Percentiles rank a stretch among this genome's conserved stretches.
These are phyloP conservation scores for Pseudisothecium myosuroides DNA, from an alignment of 225 moss, liverwort and hornwort genomes.

Conservation along the genomic window DNA sequence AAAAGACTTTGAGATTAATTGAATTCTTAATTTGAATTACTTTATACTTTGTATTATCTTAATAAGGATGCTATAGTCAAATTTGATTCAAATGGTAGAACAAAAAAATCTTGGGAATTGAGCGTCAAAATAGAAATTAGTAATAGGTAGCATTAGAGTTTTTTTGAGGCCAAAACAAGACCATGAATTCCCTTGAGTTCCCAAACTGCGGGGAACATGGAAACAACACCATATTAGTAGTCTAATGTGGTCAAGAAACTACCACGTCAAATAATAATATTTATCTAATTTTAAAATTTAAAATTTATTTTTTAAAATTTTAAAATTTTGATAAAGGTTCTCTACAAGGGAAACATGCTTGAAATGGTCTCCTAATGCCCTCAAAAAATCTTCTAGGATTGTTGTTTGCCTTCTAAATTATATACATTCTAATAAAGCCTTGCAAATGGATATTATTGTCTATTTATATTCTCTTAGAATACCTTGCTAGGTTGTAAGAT, in stretches of 20 bases:
- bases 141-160: neutral
- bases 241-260: too few relatives aligned
- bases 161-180: too few relatives aligned
- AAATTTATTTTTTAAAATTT: too few relatives aligned
- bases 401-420: neutral
- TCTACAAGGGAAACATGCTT: too few relatives aligned
- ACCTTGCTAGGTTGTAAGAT: neutral
- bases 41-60: neutral
- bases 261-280: too few relatives aligned
- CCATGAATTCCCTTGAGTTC: too few relatives aligned
- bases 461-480: neutral
- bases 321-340: too few relatives aligned
- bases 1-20: neutral
- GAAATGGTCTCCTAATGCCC: too few relatives aligned
- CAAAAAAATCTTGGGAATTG: neutral
- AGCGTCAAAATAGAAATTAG: neutral
- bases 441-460: neutral
- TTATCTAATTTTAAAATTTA: too few relatives aligned
- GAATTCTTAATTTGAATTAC: neutral
- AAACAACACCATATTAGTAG: too few relatives aligned
- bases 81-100: neutral
- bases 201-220: too few relatives aligned
- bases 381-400: too few relatives aligned
- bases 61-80: neutral
- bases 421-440: accelerated